phyloP scores from a whole-genome alignment of 2,329 filamentous ascomycete species.

The Cadophora malorum region DNA sequence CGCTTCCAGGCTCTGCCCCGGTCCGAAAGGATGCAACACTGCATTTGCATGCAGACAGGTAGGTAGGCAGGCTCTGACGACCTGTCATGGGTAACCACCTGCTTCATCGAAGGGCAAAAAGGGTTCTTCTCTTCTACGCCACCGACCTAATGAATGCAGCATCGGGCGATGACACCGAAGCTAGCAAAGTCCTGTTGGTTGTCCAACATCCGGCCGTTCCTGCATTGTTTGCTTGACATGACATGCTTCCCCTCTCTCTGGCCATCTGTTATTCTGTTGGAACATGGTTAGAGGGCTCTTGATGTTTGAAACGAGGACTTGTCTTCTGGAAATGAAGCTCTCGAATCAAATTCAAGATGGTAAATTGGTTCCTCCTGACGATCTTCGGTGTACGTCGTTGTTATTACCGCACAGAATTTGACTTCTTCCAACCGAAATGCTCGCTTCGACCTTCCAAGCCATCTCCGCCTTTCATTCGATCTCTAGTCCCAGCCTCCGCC shows the following conservation, averaged over 20 bases:
- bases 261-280: not conserved
- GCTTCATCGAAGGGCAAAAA: not conserved
- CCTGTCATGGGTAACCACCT: not conserved
- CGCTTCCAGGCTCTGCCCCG: slow-evolving; percentile 2
- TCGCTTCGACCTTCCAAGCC: slow-evolving; percentile 6
- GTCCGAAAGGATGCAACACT: slow-evolving; percentile 20
- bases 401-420: too few species aligned
- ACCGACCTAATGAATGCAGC: not conserved
- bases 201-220: slow-evolving; percentile 5
- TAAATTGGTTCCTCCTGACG: not conserved
- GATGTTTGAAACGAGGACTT: not conserved
- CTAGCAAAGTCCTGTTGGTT: not conserved
- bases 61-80: not conserved
- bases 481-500: not conserved
- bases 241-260: not conserved
- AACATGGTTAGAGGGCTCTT: not conserved
- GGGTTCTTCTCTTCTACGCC: not conserved
- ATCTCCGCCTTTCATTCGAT: slow-evolving; percentile 5
- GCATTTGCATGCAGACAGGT: not conserved
- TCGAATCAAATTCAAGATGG: not conserved
- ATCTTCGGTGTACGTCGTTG: not conserved
- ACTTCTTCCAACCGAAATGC: slow-evolving; percentile 10
- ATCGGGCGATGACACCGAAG: not conserved
- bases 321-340: not conserved
- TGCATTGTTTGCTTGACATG: not conserved